Evolutionary conservation across 1,139 yeast genomes (phyloP), one percentile per base, ranked within the genome.

Genomic region (Saccharomyces hybrid): DNA sequence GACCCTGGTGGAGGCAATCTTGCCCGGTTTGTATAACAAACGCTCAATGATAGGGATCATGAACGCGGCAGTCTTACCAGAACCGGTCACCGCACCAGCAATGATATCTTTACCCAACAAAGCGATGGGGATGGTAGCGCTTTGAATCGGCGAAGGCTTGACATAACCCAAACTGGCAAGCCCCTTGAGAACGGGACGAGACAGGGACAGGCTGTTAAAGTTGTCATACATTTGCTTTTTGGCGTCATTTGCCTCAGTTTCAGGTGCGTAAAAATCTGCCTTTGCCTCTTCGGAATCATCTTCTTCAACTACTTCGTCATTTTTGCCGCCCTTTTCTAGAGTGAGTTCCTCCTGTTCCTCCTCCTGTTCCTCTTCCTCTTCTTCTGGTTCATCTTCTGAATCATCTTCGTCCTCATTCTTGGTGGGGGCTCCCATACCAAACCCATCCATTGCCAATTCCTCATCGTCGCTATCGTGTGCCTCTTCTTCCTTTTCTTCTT

Each of bases 21-120:
- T 88, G 53, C 88, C 78, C 8, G 98, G 97, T 64, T 95, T 87
- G 72, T 86, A 93, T 34, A 93, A 74, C 50, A 93, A 76, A 75
- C 99, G 83, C 73, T 95, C 99, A 58, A 95, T 82, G 46, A 93
- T 88, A 16, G 99, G 99, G 55, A 93, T 87, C 85, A 93, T 84
- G 68, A 89, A 93, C 1, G 99, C 99, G 4, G 98, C 99, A 19
- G 99, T 95, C 71, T 93, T 93, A 81, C 99, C 99, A 38, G 98
- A 90, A 75, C 99, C 99, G 2, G 99, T 93, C 28, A 88, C 96
- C 42, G 99, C 99, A 75, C 98, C 98, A n/a, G 99, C 99, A 62
- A 93, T 96, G 54, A 93, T 82, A 71, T 89, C 96, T 67, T 88
- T 91, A 63, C 99, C 99, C 61, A 88, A 73, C 48, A 93, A 77